Conservation (phyloP, 169 alveolate species). For the Cryptosporidium muris region DNA sequence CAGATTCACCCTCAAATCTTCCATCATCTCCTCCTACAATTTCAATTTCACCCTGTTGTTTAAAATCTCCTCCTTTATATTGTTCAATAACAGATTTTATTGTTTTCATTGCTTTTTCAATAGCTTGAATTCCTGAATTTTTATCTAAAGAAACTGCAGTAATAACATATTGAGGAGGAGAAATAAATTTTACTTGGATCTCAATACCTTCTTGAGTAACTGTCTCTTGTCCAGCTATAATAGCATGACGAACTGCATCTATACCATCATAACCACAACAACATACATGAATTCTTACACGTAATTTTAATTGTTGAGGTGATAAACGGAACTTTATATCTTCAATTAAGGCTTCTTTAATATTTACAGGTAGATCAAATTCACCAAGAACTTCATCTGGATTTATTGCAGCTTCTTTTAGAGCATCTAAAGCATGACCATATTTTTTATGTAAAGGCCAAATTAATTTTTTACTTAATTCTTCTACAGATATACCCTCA, state of each 20-base stretch:
- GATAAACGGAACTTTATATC: constrained; percentile 88
- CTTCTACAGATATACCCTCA: constrained; percentile 88
- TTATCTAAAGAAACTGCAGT: constrained; percentile 90
- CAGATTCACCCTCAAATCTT: constrained; percentile 83
- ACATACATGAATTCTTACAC: constrained; percentile 93
- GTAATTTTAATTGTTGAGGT: constrained; percentile 90
- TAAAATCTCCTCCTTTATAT: constrained; percentile 89
- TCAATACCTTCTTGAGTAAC: constrained; percentile 72
- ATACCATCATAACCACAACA: constrained; percentile 96
- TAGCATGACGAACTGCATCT: constrained; percentile 95
- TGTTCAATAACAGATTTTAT: constrained; percentile 83
- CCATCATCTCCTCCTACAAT: constrained; percentile 91
- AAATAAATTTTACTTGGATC: constrained; percentile 86
- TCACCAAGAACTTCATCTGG: constrained; percentile 90
- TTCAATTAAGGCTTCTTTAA: constrained; percentile 83
- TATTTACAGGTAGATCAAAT: constrained; percentile 84
- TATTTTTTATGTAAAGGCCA: constrained; percentile 96
- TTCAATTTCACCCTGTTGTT: constrained; percentile 85
- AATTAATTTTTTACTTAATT: constrained; percentile 87
- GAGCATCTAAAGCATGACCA: constrained; percentile 95
- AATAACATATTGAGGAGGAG: constrained; percentile 91
- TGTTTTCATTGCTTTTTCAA: constrained; percentile 83
- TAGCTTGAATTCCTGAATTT: constrained; percentile 84
- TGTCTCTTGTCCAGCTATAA: constrained; percentile 81
- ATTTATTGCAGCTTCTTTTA: constrained; percentile 91